Conservation (phyloP, 495 filamentous ascomycete species). For the Choiromyces venosus region DNA sequence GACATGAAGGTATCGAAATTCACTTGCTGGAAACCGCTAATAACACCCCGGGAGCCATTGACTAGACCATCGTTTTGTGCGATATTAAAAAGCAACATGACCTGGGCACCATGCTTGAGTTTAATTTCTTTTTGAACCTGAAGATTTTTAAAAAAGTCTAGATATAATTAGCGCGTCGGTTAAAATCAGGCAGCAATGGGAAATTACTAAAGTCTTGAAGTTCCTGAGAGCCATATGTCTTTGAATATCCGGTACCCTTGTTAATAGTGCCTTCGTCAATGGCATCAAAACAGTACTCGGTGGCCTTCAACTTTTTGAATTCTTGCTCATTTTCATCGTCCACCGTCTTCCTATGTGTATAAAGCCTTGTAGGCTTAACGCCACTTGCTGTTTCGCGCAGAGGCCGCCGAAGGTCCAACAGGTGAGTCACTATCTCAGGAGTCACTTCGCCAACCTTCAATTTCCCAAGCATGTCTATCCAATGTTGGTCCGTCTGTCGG, state of each 20-base stretch:
- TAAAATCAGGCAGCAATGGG: background rate
- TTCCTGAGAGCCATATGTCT: background rate
- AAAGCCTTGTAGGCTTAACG: slow-evolving; percentile 34
- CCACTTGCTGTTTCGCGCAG: slow-evolving; percentile 13
- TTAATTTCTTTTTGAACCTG: slow-evolving; percentile 36
- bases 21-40: slow-evolving; percentile 45
- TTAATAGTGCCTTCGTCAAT: slow-evolving; percentile 16
- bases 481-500: slow-evolving; percentile 31
- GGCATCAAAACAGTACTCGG: slow-evolving; percentile 17
- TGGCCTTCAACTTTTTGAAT: slow-evolving; percentile 16
- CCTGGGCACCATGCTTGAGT: slow-evolving; percentile 47
- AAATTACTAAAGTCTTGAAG: slow-evolving; percentile 16
- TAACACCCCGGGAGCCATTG: slow-evolving; percentile 51
- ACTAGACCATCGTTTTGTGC: slow-evolving; percentile 43
- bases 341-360: slow-evolving; percentile 25
- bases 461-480: slow-evolving; percentile 27
- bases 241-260: background rate
- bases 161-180: background rate
- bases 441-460: slow-evolving; percentile 27
- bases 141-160: slow-evolving; percentile 31
- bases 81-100: slow-evolving; percentile 50
- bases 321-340: slow-evolving; percentile 29
- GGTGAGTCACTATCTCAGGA: slow-evolving; percentile 10
- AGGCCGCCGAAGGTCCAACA: slow-evolving; percentile 20
- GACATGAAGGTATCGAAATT: slow-evolving; percentile 14